Evolutionary conservation across 805 yeast species (phyloP).

Genomic region (Middelhovenomyces tepae): DNA sequence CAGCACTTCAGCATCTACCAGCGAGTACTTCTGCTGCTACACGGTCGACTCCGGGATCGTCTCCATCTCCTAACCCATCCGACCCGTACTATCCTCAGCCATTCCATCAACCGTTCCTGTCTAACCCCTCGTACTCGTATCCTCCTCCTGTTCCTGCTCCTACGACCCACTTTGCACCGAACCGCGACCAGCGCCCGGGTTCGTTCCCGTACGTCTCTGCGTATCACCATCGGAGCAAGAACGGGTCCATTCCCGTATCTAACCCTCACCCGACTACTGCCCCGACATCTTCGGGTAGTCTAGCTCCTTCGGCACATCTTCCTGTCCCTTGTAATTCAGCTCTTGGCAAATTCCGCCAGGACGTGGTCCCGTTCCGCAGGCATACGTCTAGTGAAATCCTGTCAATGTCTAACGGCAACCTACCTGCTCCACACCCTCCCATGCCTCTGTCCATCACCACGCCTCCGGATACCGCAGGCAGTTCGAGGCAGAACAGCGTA

Average conservation of each 20-base stretch:
- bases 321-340: not conserved
- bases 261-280: not conserved
- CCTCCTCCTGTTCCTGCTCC: no score
- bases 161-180: no score
- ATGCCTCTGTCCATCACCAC: slow-evolving; percentile 1
- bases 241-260: not conserved
- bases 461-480: slow-evolving; percentile 1
- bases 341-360: slow-evolving; percentile 1
- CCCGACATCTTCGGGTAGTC: not conserved
- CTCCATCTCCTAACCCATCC: no score
- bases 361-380: slow-evolving; percentile 1
- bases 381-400: slow-evolving; percentile 3
- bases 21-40: slow-evolving; percentile 1
- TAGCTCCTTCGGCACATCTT: not conserved
- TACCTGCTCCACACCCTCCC: not conserved
- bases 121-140: not conserved
- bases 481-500: slow-evolving; percentile 2
- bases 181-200: slow-evolving; percentile 5
- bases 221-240: slow-evolving; percentile 1
- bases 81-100: no score
- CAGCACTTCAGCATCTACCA: not conserved
- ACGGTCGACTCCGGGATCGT: no score
- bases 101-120: no score
- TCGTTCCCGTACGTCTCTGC: slow-evolving; percentile 2
- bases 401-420: not conserved